Evolutionary conservation across 257 asterid genomes (phyloP).

Genomic region (Asclepias syriaca): DNA sequence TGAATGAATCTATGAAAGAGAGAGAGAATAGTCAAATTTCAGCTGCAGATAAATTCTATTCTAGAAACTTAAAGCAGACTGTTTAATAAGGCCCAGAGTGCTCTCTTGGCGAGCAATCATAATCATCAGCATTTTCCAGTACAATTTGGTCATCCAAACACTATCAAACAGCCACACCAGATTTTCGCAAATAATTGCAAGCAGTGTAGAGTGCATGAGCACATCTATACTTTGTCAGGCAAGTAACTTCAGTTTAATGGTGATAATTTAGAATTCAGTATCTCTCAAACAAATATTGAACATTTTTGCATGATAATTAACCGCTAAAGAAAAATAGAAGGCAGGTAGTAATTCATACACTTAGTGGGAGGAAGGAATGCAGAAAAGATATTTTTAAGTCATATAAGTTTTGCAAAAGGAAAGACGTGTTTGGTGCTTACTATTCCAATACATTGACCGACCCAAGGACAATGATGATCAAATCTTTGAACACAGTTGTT

Average conservation of each 20-base stretch:
- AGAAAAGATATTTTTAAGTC: neutral
- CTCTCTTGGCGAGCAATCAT: neutral
- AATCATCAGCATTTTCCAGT: neutral
- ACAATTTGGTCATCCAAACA: neutral
- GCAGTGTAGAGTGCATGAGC: neutral
- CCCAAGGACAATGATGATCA: constrained; percentile 97
- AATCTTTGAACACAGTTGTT: constrained; percentile 88
- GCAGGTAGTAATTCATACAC: neutral
- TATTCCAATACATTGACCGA: constrained; percentile 89
- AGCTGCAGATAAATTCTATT: neutral
- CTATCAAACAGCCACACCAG: too few species aligned
- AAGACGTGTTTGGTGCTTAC: constrained; percentile 39
- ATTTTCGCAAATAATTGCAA: neutral
- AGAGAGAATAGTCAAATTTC: neutral
- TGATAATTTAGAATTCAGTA: neutral
- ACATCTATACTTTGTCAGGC: neutral
- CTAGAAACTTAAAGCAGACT: neutral
- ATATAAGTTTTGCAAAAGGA: neutral
- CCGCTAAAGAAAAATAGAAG: neutral
- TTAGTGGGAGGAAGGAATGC: neutral
- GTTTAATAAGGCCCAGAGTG: neutral
- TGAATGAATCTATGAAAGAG: neutral
- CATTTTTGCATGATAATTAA: neutral
- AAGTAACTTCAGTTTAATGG: neutral
- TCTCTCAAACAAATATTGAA: neutral